These are phyloP conservation scores for Blastocystis sp. DNA, from an alignment of 352 stramenopile species.

Conservation along the genomic window DNA sequence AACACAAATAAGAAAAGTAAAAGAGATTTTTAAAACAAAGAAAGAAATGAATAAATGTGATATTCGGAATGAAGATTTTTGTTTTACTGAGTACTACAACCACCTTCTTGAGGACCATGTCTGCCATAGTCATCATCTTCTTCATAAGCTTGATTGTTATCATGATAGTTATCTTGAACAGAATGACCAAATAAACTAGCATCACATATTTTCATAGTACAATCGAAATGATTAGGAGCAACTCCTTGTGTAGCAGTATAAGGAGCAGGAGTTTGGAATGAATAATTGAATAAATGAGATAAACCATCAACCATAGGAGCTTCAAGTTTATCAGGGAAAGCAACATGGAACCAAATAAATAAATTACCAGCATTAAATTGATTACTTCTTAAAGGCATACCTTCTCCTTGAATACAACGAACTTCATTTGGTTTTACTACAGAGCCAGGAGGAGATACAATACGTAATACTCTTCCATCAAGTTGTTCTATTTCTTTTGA, in stretches of 20 bases:
- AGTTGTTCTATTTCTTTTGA: constrained; percentile 48
- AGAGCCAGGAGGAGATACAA: constrained; percentile 35
- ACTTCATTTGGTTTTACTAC: constrained; percentile 47
- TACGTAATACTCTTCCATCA: constrained; percentile 44
- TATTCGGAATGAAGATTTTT: no score
- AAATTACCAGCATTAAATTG: constrained; percentile 90
- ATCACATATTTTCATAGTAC: no score
- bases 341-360: constrained; percentile 85
- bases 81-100: no score
- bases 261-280: constrained; percentile 50
- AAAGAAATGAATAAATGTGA: no score
- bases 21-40: no score
- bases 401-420: constrained; percentile 56
- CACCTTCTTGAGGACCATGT: no score
- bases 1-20: no score
- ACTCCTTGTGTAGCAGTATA: not conserved
- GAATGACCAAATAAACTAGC: constrained; percentile 54
- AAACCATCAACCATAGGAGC: constrained; percentile 46
- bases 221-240: not conserved
- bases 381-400: constrained; percentile 88
- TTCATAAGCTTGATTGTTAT: no score
- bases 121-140: no score
- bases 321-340: constrained; percentile 68
- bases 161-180: no score
- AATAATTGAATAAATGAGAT: constrained; percentile 55